These are phyloP conservation scores for Lasiodiplodia citricola DNA, from an alignment of 2,329 filamentous ascomycete genomes.

Conservation along the genomic window DNA sequence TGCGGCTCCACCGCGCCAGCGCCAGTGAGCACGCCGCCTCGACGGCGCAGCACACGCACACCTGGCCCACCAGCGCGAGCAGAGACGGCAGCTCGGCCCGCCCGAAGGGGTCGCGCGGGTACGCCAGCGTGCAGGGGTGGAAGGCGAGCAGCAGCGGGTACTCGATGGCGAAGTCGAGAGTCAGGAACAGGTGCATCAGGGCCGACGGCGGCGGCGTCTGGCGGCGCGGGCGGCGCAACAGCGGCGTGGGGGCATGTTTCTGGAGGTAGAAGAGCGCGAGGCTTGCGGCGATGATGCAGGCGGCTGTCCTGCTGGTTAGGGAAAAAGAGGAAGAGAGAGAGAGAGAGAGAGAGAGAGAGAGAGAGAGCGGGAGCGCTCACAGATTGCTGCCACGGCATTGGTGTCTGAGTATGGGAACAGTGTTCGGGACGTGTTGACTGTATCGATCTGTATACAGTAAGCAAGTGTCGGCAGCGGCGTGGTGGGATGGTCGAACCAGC, in stretches of 20 bases:
- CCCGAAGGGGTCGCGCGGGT: constrained; percentile 12
- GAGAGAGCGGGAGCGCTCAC: not conserved
- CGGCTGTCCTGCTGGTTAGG: constrained; percentile 3
- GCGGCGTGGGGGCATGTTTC: not conserved
- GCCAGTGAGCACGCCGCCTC: not conserved
- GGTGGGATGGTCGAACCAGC: not conserved
- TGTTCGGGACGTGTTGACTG: not conserved
- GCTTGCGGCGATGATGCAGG: constrained; percentile 8
- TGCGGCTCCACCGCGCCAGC: not conserved
- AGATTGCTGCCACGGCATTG: not conserved
- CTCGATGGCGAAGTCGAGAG: constrained; percentile 20
- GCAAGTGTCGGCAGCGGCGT: not conserved
- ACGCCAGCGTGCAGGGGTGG: constrained; percentile 11
- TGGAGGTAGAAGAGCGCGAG: not conserved
- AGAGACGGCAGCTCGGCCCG: not conserved
- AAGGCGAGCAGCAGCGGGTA: constrained; percentile 15
- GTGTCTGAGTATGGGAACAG: not conserved
- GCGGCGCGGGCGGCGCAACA: not conserved
- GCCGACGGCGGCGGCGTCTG: not conserved
- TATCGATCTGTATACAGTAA: not conserved
- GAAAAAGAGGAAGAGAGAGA: not conserved
- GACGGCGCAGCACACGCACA: constrained; percentile 2
- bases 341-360: not conserved
- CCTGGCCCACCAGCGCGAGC: not conserved
- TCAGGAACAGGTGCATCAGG: not conserved